phyloP scores from a whole-genome alignment of 768 basidiomycete genomes.

The Chiua virens region DNA sequence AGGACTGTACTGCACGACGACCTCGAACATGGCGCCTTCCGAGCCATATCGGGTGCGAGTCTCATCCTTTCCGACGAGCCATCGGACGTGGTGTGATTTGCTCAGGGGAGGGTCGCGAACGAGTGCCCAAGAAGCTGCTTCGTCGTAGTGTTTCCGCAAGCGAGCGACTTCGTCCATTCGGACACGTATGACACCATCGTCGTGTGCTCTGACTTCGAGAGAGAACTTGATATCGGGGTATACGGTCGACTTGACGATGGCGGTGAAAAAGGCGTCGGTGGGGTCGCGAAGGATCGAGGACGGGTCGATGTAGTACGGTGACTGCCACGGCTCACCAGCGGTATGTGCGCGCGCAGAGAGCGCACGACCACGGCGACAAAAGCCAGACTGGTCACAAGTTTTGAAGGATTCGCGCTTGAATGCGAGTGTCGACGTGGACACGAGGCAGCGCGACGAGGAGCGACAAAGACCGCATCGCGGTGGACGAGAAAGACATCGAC shows the following conservation, averaged over 20 bases:
- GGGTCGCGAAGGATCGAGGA: constrained; percentile 50
- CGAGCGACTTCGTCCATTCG: constrained; percentile 88
- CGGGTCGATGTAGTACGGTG: constrained; percentile 80
- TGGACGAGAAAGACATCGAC: background rate
- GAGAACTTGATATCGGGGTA: constrained; percentile 84
- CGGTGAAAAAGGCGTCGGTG: constrained; percentile 63
- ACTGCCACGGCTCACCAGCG: constrained; percentile 62
- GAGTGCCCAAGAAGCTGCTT: constrained; percentile 88
- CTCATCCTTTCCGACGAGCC: constrained; percentile 65
- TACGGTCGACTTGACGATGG: constrained; percentile 73
- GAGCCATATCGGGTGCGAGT: constrained; percentile 64
- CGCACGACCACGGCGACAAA: constrained; percentile 89
- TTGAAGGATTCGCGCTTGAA: constrained; percentile 90
- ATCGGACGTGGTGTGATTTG: constrained; percentile 46
- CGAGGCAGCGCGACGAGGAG: constrained; percentile 35
- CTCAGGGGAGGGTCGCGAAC: constrained; percentile 68
- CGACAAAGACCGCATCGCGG: constrained; percentile 18
- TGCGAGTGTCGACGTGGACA: constrained; percentile 41
- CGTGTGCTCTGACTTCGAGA: constrained; percentile 80
- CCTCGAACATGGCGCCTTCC: constrained; percentile 58
- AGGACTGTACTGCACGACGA: constrained; percentile 73
- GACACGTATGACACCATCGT: constrained; percentile 87
- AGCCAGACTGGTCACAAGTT: constrained; percentile 90
- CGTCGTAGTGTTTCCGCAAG: constrained; percentile 83
- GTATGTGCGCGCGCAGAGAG: constrained; percentile 72